Evolutionary conservation across 768 basidiomycete genomes (phyloP), one percentile per base, ranked within the genome.

Genomic region (Amanita rubescens): DNA sequence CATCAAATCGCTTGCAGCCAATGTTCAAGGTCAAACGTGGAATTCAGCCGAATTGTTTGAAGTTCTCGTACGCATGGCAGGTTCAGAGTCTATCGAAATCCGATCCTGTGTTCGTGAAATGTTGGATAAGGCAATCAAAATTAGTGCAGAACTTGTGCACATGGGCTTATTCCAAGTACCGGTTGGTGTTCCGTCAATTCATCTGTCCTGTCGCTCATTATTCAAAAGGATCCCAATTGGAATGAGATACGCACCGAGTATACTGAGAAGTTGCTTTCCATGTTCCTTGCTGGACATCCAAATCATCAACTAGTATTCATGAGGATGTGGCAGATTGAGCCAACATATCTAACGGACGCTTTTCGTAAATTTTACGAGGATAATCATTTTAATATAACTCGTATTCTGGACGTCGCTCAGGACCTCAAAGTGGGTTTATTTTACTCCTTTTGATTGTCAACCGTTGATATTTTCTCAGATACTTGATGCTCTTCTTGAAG

Each of bases 241-340:
- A 90, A 87, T 60, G 82, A 90, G 19, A 85, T 91, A 45, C 87
- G 94, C 19, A 68, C 80, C n/a, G 91, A 92, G 59, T 90, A 97
- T 67, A 83, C 90, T 2, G 81, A 85, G 54, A 87, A 87, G 59
- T 74, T 97, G 12, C 75, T 98, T 47, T 77, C 82, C 34, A 89
- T 92, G 83, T 97, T 97, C 72, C 75, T 97, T 38, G 85, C 84
- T 17, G 90, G 92, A 14, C 90, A 94, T 62, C 93, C 94, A 7
- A 94, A 94, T 60, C 93, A 96, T 62, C 92, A 96, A 59, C 80
- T 99, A 9, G 94, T 97, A 53, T 97, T 98, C 73, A 93, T 95
- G 83, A 81, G 93, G 45, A 84, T 99, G 52, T 94, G 91, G 88
- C 90, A 94, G 63, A 86, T 90, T 39, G 82, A 93, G 62, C 90